A percentile compares a stretch with the other conserved stretches of the same genome.
phyloP scores from a whole-genome alignment of 1,284 basidiomycete genomes.

The Tilletia caries region DNA sequence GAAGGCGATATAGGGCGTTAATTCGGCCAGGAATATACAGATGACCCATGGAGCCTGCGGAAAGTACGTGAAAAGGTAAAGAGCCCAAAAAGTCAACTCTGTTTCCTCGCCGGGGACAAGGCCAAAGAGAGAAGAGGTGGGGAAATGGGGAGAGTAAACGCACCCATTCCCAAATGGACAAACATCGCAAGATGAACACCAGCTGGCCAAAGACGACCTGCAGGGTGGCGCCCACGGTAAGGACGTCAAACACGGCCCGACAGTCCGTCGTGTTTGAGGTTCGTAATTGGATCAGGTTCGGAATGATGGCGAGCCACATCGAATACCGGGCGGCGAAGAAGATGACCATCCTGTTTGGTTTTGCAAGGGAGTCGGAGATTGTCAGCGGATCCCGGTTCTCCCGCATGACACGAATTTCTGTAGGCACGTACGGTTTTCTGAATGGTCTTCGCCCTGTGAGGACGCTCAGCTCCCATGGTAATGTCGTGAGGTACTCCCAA shows the following conservation, averaged over 20 bases:
- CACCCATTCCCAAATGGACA: slow-evolving; percentile 11
- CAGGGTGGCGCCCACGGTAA: slow-evolving; percentile 4
- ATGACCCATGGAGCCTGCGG: slow-evolving; percentile 5
- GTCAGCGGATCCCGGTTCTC: too few relatives aligned
- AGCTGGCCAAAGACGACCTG: slow-evolving; percentile 13
- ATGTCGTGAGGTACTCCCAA: slow-evolving; percentile 9
- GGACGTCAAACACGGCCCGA: not conserved
- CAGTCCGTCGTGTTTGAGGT: not conserved
- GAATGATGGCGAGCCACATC: slow-evolving; percentile 13
- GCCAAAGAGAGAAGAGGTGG: not conserved
- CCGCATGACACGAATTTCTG: too few relatives aligned
- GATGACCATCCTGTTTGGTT: slow-evolving; percentile 5
- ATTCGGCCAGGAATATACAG: slow-evolving; percentile 4
- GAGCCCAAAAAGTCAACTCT: too few relatives aligned
- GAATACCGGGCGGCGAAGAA: slow-evolving; percentile 5
- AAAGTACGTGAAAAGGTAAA: not conserved
- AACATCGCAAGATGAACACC: slow-evolving; percentile 1
- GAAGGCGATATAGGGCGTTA: slow-evolving; percentile 13
- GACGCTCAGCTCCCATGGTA: slow-evolving; percentile 1
- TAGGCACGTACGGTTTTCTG: not conserved
- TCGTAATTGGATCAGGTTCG: slow-evolving; percentile 1
- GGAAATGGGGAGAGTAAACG: too few relatives aligned
- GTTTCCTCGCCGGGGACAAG: too few relatives aligned
- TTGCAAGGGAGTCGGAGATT: not conserved
- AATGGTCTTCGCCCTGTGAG: not conserved